phyloP scores from a whole-genome alignment of 441 rosid genomes.

The Brassica balearica region DNA sequence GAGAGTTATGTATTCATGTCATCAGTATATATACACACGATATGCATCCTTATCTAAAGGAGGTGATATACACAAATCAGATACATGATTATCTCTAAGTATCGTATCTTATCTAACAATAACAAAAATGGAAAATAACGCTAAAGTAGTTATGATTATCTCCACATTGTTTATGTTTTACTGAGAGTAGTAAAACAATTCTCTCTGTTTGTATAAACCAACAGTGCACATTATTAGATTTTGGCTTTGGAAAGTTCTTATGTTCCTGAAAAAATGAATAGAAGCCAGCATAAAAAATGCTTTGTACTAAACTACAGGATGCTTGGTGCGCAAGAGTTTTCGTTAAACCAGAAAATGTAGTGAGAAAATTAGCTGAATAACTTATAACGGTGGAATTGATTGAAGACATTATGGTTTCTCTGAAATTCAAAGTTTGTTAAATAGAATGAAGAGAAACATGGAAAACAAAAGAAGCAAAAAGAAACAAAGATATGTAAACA shows the following conservation, averaged over 20 bases:
- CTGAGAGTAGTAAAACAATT: neutral
- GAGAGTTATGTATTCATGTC: no score
- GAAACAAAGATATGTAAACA: neutral
- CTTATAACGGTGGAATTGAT: neutral
- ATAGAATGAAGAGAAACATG: neutral
- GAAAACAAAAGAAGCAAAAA: neutral
- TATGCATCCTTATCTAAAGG: no score
- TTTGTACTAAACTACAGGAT: neutral
- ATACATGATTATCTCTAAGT: neutral
- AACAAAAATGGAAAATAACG: neutral
- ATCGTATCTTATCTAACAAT: neutral
- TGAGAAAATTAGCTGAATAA: neutral
- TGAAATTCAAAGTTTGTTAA: neutral
- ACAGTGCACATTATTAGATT: neutral
- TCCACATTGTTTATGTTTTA: no score
- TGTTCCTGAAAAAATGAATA: neutral
- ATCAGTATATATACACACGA: no score
- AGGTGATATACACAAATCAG: no score
- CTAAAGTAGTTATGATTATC: no score
- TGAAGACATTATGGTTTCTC: neutral
- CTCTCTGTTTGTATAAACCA: neutral
- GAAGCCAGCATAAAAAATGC: neutral
- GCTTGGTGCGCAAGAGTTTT: neutral
- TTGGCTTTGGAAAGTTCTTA: neutral
- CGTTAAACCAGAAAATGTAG: no score